phyloP scores from a whole-genome alignment of 495 filamentous ascomycete genomes.

The Penicillium paxilli region DNA sequence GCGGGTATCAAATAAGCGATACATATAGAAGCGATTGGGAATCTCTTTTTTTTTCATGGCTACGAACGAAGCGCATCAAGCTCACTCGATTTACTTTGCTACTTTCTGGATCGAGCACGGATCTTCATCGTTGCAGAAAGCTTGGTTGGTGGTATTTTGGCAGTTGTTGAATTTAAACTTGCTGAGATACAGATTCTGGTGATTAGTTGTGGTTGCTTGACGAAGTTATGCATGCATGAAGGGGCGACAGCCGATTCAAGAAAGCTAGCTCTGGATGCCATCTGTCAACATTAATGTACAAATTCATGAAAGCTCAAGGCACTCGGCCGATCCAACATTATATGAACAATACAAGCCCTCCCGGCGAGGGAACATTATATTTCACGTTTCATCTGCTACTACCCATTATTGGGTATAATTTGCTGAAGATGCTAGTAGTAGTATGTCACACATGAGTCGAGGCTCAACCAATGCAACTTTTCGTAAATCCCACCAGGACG shows the following conservation, averaged over 20 bases:
- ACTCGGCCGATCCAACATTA: not conserved
- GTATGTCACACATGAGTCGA: conserved; percentile 2
- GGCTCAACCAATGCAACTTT: conserved; percentile 14
- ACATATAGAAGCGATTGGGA: not conserved
- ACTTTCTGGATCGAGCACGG: not conserved
- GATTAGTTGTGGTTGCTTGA: not conserved
- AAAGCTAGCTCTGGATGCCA: not conserved
- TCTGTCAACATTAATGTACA: conserved; percentile 11
- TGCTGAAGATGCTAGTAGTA: conserved; percentile 8
- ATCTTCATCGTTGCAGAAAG: not conserved
- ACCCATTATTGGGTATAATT: conserved; percentile 4
- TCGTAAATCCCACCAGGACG: conserved; percentile 23
- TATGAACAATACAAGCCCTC: conserved; percentile 12
- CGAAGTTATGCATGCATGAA: not conserved
- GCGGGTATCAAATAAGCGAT: conserved; percentile 44
- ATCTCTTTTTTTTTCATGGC: not conserved
- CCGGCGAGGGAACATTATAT: conserved; percentile 9
- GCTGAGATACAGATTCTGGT: too few relatives aligned
- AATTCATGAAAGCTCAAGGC: not conserved
- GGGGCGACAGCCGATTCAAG: not conserved
- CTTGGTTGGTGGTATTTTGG: not conserved
- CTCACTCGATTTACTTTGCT: not conserved
- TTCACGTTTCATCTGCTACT: too few relatives aligned
- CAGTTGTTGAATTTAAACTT: too few relatives aligned
- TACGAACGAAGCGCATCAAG: not conserved